These are phyloP conservation scores for Onygenales sp. DNA, from an alignment of 2,329 filamentous ascomycete genomes.

Conservation along the genomic window DNA sequence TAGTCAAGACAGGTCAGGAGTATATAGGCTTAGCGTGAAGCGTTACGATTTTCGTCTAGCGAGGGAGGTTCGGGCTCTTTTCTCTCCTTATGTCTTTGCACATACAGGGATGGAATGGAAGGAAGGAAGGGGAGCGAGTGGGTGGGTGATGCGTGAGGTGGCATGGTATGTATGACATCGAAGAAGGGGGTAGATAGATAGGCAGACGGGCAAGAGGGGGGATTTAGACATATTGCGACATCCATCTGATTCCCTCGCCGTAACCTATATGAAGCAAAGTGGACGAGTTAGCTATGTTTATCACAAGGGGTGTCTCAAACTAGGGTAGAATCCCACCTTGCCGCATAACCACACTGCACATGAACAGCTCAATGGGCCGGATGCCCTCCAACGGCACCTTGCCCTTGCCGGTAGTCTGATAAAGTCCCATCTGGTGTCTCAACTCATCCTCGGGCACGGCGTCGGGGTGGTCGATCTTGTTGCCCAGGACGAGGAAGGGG, in stretches of 20 bases:
- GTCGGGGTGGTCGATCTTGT: conserved; percentile 98
- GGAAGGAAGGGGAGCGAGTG: no score
- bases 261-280: conserved; percentile 47
- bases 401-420: conserved; percentile 94
- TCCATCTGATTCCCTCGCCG: conserved; percentile 82
- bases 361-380: conserved; percentile 92
- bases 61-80: no score
- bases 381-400: conserved; percentile 89
- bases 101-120: no score
- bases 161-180: not conserved
- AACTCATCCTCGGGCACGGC: conserved; percentile 94
- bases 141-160: not conserved
- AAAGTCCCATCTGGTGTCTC: conserved; percentile 81
- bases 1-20: no score
- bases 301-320: not conserved
- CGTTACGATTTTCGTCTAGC: no score
- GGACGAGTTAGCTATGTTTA: not conserved
- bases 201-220: not conserved
- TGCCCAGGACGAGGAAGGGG: conserved; percentile 90
- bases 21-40: no score
- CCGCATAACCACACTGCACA: conserved; percentile 98
- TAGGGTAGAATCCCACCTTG: conserved; percentile 55
- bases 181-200: not conserved
- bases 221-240: conserved; percentile 79
- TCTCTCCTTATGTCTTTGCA: no score